Conservation (phyloP, 2,329 filamentous ascomycete species). For the Scedosporium minutisporum region DNA sequence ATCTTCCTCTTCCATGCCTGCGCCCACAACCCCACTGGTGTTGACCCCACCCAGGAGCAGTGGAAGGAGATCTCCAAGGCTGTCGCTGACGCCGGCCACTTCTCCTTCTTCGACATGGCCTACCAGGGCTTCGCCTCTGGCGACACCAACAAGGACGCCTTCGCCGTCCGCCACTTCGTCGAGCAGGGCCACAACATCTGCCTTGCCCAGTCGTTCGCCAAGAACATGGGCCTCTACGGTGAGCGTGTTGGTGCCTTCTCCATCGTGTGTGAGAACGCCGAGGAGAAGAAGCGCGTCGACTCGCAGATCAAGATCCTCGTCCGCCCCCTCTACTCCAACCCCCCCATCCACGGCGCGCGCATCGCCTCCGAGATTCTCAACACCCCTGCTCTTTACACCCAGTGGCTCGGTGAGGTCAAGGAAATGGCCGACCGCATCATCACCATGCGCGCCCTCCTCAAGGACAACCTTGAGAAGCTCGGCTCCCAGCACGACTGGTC, state of each 20-base stretch:
- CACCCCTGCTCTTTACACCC: slow-evolving; percentile 71
- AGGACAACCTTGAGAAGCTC: slow-evolving; percentile 88
- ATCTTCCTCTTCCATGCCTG: slow-evolving; percentile 93
- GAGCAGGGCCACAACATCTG: slow-evolving; percentile 81
- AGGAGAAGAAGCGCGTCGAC: slow-evolving; percentile 92
- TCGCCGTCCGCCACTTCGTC: slow-evolving; percentile 87
- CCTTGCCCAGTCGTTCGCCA: slow-evolving; percentile 90
- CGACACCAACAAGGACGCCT: slow-evolving; percentile 85
- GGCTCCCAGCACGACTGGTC: slow-evolving; percentile 97
- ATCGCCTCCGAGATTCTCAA: slow-evolving; percentile 89
- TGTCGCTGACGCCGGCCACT: slow-evolving; percentile 80
- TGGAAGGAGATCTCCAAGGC: slow-evolving; percentile 84
- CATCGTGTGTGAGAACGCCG: slow-evolving; percentile 71
- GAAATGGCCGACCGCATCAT: slow-evolving; percentile 99
- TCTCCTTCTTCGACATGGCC: slow-evolving; percentile 98
- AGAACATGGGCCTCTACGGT: slow-evolving; percentile 99
- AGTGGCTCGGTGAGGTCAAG: slow-evolving; percentile 97
- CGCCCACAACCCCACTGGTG: slow-evolving; percentile 94
- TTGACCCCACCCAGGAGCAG: slow-evolving; percentile 85
- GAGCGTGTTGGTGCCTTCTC: slow-evolving; percentile 98
- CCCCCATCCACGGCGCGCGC: slow-evolving; percentile 89
- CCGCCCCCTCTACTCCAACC: slow-evolving; percentile 96
- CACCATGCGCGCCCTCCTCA: slow-evolving; percentile 89
- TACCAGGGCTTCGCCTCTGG: slow-evolving; percentile 97
- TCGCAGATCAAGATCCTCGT: slow-evolving; percentile 98